Evolutionary conservation across 2,329 filamentous ascomycete species (phyloP), one percentile per base, ranked within the genome.

Genomic region (Sporothrix inflata): DNA sequence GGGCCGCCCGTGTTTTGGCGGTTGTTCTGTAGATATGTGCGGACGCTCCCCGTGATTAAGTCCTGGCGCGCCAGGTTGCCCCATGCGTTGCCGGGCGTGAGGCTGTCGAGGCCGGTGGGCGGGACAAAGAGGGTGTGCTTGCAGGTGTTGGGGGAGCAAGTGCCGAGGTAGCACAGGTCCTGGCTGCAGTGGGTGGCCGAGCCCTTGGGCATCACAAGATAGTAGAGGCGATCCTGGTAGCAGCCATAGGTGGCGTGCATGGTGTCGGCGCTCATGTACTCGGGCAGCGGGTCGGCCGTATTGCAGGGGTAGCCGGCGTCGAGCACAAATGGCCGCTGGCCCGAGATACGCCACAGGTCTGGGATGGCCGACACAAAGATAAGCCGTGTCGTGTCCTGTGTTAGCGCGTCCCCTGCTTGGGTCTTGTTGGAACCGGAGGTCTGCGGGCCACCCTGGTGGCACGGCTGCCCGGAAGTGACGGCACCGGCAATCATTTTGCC

Each of bases 21-120:
- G 72, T 77, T 76, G 71, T 82, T 82, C 7, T 77, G 24, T 1
- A 61, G 34, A 47, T 74, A 82, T 8, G 77, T 79, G 47, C 74
- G 73, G n/a, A 81, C 74, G 2, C 78, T 73, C 24, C 79, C 79
- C 0, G 14, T 70, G 42, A 81, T 73, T 1, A 81, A 65, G 45
- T 79, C 78, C 1, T 71, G 21, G 71, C 47, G 45, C 75, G n/a
- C n/a, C n/a, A n/a, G n/a, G n/a, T n/a, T n/a, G n/a, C n/a, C n/a
- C n/a, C n/a, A n/a, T n/a, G n/a, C n/a, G n/a, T n/a, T n/a, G n/a
- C n/a, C n/a, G n/a, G n/a, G n/a, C n/a, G n/a, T 79, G 47, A 82
- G 42, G 7, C 73, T 73, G 24, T 77, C 79, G 69, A 76, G 80
- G 61, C 38, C 12, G 0, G 9, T 65, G n/a, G n/a, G n/a, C n/a